A percentile compares a stretch with the other conserved stretches of the same genome.
phyloP scores from a whole-genome alignment of 495 filamentous ascomycete species.

The Endocarpon pusillum region DNA sequence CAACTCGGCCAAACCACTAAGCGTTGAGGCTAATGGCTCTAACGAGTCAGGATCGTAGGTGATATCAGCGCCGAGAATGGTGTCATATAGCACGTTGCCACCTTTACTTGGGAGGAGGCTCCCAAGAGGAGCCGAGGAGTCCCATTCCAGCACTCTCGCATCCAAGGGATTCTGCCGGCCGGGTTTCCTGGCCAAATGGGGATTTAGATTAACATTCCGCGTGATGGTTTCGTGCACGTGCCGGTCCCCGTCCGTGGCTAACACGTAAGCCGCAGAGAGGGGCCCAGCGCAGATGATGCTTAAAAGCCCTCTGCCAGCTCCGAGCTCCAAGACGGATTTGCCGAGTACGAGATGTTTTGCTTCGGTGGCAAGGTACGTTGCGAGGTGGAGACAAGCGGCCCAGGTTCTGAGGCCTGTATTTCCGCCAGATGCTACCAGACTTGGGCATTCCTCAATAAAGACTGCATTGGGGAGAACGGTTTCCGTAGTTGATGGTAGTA shows the following conservation, averaged over 20 bases:
- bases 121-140: slow-evolving; percentile 22
- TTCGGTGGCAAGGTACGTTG: slow-evolving; percentile 41
- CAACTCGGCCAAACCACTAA: background rate
- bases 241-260: slow-evolving; percentile 68
- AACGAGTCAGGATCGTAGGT: background rate
- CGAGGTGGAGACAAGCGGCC: slow-evolving; percentile 83
- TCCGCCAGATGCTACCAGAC: slow-evolving; percentile 52
- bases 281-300: slow-evolving; percentile 65
- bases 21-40: background rate
- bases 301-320: slow-evolving; percentile 75
- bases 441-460: slow-evolving; percentile 44
- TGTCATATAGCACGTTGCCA: slow-evolving; percentile 12
- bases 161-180: slow-evolving; percentile 14
- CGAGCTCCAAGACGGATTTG: slow-evolving; percentile 66
- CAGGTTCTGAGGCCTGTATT: slow-evolving; percentile 84
- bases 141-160: slow-evolving; percentile 42
- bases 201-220: slow-evolving; percentile 51
- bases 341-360: slow-evolving; percentile 28
- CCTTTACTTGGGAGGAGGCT: slow-evolving; percentile 11
- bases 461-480: slow-evolving; percentile 10
- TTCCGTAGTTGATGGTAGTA: background rate
- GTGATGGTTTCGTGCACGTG: slow-evolving; percentile 51
- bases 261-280: slow-evolving; percentile 42
- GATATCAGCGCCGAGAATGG: slow-evolving; percentile 26
- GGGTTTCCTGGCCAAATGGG: slow-evolving; percentile 26